phyloP scores from a whole-genome alignment of 768 basidiomycete species.

The Albatrellus ellisii region DNA sequence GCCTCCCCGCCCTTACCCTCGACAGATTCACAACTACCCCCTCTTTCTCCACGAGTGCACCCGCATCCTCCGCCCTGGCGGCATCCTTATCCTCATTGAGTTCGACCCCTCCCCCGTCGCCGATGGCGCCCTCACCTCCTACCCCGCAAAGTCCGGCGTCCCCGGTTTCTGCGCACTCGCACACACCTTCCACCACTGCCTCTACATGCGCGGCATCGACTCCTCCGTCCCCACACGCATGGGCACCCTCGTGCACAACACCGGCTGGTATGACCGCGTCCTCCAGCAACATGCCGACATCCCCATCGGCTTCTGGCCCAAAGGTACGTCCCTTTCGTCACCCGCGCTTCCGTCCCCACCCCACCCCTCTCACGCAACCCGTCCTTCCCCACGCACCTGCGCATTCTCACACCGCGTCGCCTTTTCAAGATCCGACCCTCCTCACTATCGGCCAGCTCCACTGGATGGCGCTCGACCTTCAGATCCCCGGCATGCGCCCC shows the following conservation, averaged over 20 bases:
- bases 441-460: slow-evolving; percentile 58
- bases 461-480: slow-evolving; percentile 60
- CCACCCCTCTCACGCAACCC: no score
- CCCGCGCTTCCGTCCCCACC: neutral
- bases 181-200: slow-evolving; percentile 45
- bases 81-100: slow-evolving; percentile 55
- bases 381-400: slow-evolving; percentile 3
- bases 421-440: slow-evolving; percentile 34
- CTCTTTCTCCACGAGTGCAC: slow-evolving; percentile 46
- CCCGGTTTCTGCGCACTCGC: slow-evolving; percentile 53
- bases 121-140: slow-evolving; percentile 28
- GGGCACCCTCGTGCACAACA: slow-evolving; percentile 31
- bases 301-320: slow-evolving; percentile 59
- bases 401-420: slow-evolving; percentile 6
- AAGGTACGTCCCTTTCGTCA: slow-evolving; percentile 22
- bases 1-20: slow-evolving; percentile 3
- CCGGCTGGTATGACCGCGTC: slow-evolving; percentile 43
- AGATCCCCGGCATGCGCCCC: slow-evolving; percentile 50
- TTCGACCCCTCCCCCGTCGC: slow-evolving; percentile 39
- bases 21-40: slow-evolving; percentile 49
- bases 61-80: slow-evolving; percentile 58
- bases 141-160: slow-evolving; percentile 22
- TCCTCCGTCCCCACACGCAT: slow-evolving; percentile 44
- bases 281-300: slow-evolving; percentile 42
- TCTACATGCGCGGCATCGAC: slow-evolving; percentile 40